These are phyloP conservation scores for Yamadazyma olivae DNA, from an alignment of 805 yeast species.

Conservation along the genomic window DNA sequence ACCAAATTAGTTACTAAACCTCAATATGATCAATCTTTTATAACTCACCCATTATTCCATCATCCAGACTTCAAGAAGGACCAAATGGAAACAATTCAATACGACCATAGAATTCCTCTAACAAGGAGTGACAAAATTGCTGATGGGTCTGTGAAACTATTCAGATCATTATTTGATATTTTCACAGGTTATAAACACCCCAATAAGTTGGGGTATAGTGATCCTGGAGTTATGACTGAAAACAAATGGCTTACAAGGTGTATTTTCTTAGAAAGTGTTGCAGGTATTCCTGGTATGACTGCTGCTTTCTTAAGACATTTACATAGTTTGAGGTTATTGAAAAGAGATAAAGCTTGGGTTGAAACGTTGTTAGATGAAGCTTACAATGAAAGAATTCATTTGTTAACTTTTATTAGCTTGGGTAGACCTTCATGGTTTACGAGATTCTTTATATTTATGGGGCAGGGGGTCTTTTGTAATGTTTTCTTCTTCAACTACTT, in stretches of 20 bases:
- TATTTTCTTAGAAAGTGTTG: constrained; percentile 66
- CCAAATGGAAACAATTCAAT: constrained; percentile 36
- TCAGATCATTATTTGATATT: constrained; percentile 54
- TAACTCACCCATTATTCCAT: constrained; percentile 38
- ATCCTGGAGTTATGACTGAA: constrained; percentile 50
- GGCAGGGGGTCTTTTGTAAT: constrained; percentile 72
- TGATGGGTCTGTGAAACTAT: constrained; percentile 38
- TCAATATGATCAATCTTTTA: constrained; percentile 26
- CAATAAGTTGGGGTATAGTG: constrained; percentile 23
- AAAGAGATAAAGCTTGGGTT: constrained; percentile 71
- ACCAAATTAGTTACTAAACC: constrained; percentile 24
- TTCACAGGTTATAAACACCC: constrained; percentile 67
- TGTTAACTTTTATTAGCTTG: constrained; percentile 62
- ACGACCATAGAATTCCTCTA: constrained; percentile 51
- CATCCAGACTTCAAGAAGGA: constrained; percentile 30
- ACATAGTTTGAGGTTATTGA: constrained; percentile 57
- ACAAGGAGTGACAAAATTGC: constrained; percentile 53
- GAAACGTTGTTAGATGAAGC: constrained; percentile 74
- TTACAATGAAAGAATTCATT: constrained; percentile 75
- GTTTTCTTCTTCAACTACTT: constrained; percentile 59
- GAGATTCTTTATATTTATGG: constrained; percentile 50
- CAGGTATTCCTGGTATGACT: constrained; percentile 80
- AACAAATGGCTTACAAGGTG: constrained; percentile 61
- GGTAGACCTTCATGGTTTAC: constrained; percentile 63
- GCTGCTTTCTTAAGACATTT: constrained; percentile 72